Percentiles rank a stretch among this genome's conserved stretches.
Evolutionary conservation across 2,329 filamentous ascomycete species (phyloP).

Genomic region (Cadophora gregata): DNA sequence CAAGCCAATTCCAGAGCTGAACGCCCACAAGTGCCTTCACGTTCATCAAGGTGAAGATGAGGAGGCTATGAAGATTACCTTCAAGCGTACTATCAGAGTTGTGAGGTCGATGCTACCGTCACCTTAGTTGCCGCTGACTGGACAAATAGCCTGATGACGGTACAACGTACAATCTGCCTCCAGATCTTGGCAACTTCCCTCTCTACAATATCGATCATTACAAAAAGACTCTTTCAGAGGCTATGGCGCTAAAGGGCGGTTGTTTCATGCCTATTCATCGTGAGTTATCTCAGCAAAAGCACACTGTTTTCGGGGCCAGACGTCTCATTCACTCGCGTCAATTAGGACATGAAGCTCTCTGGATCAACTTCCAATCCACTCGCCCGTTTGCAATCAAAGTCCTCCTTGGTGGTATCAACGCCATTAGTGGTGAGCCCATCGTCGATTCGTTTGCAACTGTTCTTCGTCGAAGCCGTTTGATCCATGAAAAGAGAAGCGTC

Average conservation of each 20-base stretch:
- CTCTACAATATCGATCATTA: constrained; percentile 12
- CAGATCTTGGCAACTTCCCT: constrained; percentile 16
- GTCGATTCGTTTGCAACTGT: not conserved
- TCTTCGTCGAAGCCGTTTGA: not conserved
- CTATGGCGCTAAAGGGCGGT: constrained; percentile 18
- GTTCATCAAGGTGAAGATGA: constrained; percentile 8
- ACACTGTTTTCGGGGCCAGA: no score
- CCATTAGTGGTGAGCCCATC: not conserved
- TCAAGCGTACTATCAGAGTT: constrained; percentile 21
- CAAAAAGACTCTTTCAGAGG: constrained; percentile 4
- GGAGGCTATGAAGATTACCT: constrained; percentile 10
- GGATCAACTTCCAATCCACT: constrained; percentile 46
- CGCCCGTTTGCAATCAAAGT: not conserved
- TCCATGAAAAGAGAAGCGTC: not conserved
- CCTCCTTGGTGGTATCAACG: not conserved
- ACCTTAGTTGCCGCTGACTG: no score
- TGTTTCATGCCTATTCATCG: constrained; percentile 42
- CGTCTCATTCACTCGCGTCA: not conserved
- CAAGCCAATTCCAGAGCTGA: not conserved
- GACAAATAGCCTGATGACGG: constrained; percentile 16
- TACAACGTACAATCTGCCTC: constrained; percentile 14
- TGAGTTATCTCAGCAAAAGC: constrained; percentile 45
- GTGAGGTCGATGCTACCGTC: no score
- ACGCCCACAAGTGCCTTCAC: constrained; percentile 4
- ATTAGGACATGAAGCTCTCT: constrained; percentile 50